phyloP scores from a whole-genome alignment of 2,329 filamentous ascomycete species.

The Hypoxylon sp. region DNA sequence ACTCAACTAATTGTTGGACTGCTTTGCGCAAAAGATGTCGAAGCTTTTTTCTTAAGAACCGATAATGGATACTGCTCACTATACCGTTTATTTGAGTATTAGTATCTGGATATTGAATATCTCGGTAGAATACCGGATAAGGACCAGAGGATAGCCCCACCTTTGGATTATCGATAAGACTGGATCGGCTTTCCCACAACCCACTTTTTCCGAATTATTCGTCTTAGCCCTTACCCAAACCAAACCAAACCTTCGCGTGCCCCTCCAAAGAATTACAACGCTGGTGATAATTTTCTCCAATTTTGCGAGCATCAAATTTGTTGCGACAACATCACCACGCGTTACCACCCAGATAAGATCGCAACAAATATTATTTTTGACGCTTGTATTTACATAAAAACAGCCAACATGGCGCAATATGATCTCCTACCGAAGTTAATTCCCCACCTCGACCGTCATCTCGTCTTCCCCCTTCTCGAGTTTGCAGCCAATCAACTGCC shows the following conservation, averaged over 20 bases:
- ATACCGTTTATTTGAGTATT: background rate
- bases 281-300: constrained; percentile 29
- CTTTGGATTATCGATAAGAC: constrained; percentile 20
- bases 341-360: background rate
- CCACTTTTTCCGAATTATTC: constrained; percentile 46
- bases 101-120: background rate
- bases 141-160: background rate
- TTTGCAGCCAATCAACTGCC: constrained; percentile 88
- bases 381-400: constrained; percentile 32
- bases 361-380: constrained; percentile 47
- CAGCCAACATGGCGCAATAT: constrained; percentile 74
- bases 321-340: background rate
- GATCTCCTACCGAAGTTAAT: constrained; percentile 91
- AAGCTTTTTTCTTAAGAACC: constrained; percentile 31
- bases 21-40: constrained; percentile 14
- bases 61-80: constrained; percentile 1
- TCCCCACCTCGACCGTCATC: constrained; percentile 91
- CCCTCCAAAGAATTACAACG: constrained; percentile 32
- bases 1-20: background rate
- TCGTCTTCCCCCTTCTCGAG: constrained; percentile 96
- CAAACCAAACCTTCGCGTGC: constrained; percentile 26
- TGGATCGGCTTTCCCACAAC: constrained; percentile 38
- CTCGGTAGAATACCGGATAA: constrained; percentile 38
- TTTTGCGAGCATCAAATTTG: constrained; percentile 27
- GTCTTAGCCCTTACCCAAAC: constrained; percentile 14